Evolutionary conservation across 169 alveolate genomes (phyloP).

Genomic region (Plasmodium berghei): DNA sequence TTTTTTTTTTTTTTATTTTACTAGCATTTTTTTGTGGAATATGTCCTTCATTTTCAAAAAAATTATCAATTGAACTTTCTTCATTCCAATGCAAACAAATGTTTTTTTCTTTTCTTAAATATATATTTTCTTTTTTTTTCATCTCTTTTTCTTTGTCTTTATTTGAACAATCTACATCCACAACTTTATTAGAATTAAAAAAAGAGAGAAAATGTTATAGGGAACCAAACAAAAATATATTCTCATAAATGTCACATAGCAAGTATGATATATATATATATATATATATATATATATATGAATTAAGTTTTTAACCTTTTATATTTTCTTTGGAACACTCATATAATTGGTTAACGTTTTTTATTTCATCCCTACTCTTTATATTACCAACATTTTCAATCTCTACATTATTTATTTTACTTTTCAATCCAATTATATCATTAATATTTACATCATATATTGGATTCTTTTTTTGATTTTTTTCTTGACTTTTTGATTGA

Average conservation of each 20-base stretch:
- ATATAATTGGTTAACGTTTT: too few species aligned
- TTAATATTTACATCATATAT: conserved; percentile 17
- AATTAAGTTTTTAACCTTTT: too few species aligned
- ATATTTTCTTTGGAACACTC: too few species aligned
- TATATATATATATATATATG: too few species aligned
- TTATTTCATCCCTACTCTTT: too few species aligned
- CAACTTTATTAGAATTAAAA: too few species aligned
- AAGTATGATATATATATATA: too few species aligned
- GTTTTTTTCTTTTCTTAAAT: conserved; percentile 1
- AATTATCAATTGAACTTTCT: conserved; percentile 3
- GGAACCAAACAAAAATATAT: too few species aligned
- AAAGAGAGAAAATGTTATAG: too few species aligned
- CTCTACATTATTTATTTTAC: not conserved
- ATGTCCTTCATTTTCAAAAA: not conserved
- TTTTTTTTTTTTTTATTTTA: not conserved
- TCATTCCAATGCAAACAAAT: conserved; percentile 23
- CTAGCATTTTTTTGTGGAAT: not conserved
- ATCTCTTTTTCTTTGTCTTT: not conserved
- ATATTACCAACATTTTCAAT: not conserved
- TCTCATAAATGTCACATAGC: too few species aligned
- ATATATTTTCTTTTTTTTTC: not conserved
- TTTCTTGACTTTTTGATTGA: not conserved
- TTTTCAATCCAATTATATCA: conserved; percentile 2
- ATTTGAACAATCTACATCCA: not conserved
- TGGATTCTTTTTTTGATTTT: not conserved